Conservation (phyloP, 2,329 filamentous ascomycete genomes). For the Pezicula radicicola region DNA sequence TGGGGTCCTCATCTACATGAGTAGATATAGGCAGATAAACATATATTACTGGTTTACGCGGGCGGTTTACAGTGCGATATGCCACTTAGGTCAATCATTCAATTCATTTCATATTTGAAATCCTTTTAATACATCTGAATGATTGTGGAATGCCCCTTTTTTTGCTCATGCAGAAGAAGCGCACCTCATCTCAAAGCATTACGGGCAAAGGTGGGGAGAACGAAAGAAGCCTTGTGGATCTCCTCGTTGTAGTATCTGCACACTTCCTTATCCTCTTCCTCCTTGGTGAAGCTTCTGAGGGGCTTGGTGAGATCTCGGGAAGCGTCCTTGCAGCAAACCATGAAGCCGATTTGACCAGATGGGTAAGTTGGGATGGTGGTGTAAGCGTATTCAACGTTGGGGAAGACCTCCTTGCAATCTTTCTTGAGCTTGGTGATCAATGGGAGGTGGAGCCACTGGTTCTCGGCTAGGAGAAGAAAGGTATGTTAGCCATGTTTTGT, state of each 20-base stretch:
- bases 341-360: constrained; percentile 98
- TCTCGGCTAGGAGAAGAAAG: constrained; percentile 67
- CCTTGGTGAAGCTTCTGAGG: constrained; percentile 72
- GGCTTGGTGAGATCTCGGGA: constrained; percentile 81
- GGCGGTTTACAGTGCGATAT: background rate
- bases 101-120: background rate
- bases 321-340: constrained; percentile 97
- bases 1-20: background rate
- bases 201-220: constrained; percentile 90
- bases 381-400: constrained; percentile 96
- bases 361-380: constrained; percentile 99
- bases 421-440: constrained; percentile 96
- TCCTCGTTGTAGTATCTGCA: constrained; percentile 98
- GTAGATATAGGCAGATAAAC: background rate
- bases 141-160: no score
- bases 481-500: constrained; percentile 5
- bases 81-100: background rate
- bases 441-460: constrained; percentile 96
- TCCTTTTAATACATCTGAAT: no score
- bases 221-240: constrained; percentile 91
- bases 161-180: no score
- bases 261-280: constrained; percentile 81
- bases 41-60: no score
- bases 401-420: constrained; percentile 95
- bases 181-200: constrained; percentile 59